phyloP scores from a whole-genome alignment of 177 flowering plant species.

The Tripterygium wilfordii region DNA sequence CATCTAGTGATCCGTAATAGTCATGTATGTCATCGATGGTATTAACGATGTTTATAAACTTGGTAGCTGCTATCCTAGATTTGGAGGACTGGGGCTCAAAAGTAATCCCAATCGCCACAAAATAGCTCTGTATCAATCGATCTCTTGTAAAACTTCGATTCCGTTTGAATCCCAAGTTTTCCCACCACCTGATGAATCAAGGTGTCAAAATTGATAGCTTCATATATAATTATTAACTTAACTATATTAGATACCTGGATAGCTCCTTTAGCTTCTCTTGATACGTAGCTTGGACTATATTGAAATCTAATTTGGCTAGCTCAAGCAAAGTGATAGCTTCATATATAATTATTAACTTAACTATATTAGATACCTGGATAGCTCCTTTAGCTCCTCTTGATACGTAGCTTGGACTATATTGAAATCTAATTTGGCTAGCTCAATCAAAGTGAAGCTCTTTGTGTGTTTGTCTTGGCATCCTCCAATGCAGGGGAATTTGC shows the following conservation, averaged over 20 bases:
- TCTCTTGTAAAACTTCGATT: not conserved
- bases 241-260: not conserved
- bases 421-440: not conserved
- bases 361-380: too few relatives aligned
- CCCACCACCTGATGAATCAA: slow-evolving; percentile 4
- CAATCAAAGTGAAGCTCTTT: not conserved
- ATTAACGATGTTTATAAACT: not conserved
- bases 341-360: too few relatives aligned
- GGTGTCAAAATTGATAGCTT: too few relatives aligned
- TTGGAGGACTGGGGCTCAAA: not conserved
- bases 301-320: not conserved
- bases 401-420: not conserved
- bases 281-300: not conserved
- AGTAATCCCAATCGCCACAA: not conserved
- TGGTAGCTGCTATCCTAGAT: not conserved
- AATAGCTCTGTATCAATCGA: not conserved
- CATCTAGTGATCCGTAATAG: too few relatives aligned
- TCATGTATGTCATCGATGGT: not conserved
- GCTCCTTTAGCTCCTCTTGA: not conserved
- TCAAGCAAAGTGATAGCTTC: not conserved
- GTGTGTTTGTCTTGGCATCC: not conserved
- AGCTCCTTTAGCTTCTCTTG: not conserved
- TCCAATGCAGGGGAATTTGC: not conserved
- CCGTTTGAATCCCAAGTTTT: not conserved
- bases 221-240: too few relatives aligned